A percentile compares a stretch with the other conserved stretches of the same genome.
phyloP scores from a whole-genome alignment of 495 filamentous ascomycete species.

The Hyphodiscus hymeniophilus region DNA sequence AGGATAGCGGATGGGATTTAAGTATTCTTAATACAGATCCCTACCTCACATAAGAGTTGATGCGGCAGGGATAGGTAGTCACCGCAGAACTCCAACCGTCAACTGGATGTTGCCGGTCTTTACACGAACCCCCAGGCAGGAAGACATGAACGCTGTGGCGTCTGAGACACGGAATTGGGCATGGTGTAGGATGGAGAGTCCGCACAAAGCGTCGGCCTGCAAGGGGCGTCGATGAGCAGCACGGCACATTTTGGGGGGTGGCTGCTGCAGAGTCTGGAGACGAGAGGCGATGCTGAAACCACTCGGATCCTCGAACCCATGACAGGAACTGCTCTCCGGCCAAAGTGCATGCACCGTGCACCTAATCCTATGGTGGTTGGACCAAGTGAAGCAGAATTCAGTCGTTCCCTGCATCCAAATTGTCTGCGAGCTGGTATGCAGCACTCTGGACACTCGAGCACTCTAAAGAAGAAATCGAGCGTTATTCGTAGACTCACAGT shows the following conservation, averaged over 20 bases:
- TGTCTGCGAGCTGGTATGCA: neutral
- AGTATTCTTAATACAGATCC: conserved; percentile 6
- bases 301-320: conserved; percentile 10
- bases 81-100: conserved; percentile 12
- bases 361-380: neutral
- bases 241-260: neutral
- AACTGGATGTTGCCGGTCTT: conserved; percentile 18
- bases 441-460: too few species aligned
- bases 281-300: conserved; percentile 13
- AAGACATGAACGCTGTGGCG: conserved; percentile 21
- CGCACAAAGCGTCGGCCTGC: too few species aligned
- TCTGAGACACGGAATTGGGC: conserved; percentile 17
- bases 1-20: conserved; percentile 12
- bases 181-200: conserved; percentile 1
- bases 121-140: neutral
- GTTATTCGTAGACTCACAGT: too few species aligned
- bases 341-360: neutral
- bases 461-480: too few species aligned
- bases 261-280: neutral
- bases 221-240: too few species aligned
- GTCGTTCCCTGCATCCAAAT: neutral
- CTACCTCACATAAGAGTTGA: conserved; percentile 9
- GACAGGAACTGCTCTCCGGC: conserved; percentile 1
- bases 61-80: conserved; percentile 11
- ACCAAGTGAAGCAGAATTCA: neutral